Evolutionary conservation across 2,329 filamentous ascomycete genomes (phyloP).

Genomic region (Sporothrix brunneoviolacea): DNA sequence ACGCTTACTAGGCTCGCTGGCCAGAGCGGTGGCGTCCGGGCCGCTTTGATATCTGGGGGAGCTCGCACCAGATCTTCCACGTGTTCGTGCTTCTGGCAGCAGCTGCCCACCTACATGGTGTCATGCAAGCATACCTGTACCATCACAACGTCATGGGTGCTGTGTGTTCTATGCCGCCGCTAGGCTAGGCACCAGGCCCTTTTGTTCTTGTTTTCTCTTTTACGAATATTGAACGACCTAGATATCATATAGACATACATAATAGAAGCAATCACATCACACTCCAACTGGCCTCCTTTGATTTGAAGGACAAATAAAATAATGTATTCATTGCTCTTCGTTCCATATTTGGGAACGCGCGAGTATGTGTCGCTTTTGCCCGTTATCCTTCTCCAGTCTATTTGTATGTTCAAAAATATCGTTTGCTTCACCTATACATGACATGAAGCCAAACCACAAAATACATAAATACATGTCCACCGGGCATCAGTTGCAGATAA

Average conservation of each 20-base stretch:
- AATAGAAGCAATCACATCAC: too few species aligned
- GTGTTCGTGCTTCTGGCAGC: conserved; percentile 80
- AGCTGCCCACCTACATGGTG: conserved; percentile 69
- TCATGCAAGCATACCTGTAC: conserved; percentile 80
- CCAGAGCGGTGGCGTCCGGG: conserved; percentile 77
- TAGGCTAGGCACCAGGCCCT: too few species aligned
- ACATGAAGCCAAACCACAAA: too few species aligned
- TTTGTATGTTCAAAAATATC: conserved; percentile 3
- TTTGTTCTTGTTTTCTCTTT: background rate
- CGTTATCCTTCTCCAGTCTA: conserved; percentile 4
- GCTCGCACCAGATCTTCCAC: conserved; percentile 95
- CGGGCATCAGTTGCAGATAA: too few species aligned
- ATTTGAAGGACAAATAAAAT: too few species aligned
- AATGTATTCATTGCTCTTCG: conserved; percentile 8
- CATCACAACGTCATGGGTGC: conserved; percentile 59
- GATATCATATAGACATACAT: too few species aligned
- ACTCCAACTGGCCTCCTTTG: background rate
- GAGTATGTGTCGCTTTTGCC: conserved; percentile 2
- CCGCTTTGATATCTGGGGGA: conserved; percentile 82
- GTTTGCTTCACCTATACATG: too few species aligned
- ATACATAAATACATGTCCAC: too few species aligned
- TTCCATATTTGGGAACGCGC: background rate
- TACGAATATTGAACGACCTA: too few species aligned
- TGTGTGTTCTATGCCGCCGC: conserved; percentile 36
- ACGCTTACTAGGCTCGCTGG: too few species aligned